These are phyloP conservation scores for Globisporangium megalacanthum DNA, from an alignment of 352 stramenopile genomes.

Conservation along the genomic window DNA sequence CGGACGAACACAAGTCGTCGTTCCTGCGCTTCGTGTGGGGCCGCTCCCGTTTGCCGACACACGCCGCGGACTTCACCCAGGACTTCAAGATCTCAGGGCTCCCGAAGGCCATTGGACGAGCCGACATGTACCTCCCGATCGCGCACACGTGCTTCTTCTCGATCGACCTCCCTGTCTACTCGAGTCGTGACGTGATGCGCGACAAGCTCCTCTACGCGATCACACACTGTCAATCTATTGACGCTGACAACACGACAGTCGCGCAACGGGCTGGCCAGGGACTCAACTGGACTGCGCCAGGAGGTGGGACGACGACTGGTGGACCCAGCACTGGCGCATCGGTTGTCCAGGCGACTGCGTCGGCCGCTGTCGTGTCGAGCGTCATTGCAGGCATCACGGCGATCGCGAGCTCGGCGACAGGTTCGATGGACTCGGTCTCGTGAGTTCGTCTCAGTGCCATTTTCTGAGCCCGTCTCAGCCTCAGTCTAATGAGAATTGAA, in stretches of 20 bases:
- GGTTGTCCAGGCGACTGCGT: slow-evolving; percentile 23
- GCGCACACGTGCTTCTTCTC: slow-evolving; percentile 90
- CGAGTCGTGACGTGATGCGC: slow-evolving; percentile 65
- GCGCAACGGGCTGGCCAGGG: slow-evolving; percentile 80
- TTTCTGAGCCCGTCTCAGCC: no score
- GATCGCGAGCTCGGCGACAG: slow-evolving; percentile 1
- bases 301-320: slow-evolving; percentile 21
- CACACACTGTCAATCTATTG: slow-evolving; percentile 84
- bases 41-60: slow-evolving; percentile 83
- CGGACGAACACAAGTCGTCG: slow-evolving; percentile 84
- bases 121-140: slow-evolving; percentile 83
- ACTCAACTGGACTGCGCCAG: slow-evolving; percentile 69
- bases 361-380: slow-evolving; percentile 56
- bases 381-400: slow-evolving; percentile 50
- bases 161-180: slow-evolving; percentile 79
- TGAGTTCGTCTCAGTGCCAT: no score
- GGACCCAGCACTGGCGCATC: not conserved
- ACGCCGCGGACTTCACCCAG: slow-evolving; percentile 85
- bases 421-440: not conserved
- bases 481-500: no score
- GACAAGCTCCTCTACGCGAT: slow-evolving; percentile 87
- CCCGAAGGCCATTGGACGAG: slow-evolving; percentile 63
- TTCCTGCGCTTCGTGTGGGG: slow-evolving; percentile 89
- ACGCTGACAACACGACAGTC: slow-evolving; percentile 87
- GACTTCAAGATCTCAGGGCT: slow-evolving; percentile 88